phyloP scores from a whole-genome alignment of 2,329 filamentous ascomycete genomes.

The Mariannaea elegans region DNA sequence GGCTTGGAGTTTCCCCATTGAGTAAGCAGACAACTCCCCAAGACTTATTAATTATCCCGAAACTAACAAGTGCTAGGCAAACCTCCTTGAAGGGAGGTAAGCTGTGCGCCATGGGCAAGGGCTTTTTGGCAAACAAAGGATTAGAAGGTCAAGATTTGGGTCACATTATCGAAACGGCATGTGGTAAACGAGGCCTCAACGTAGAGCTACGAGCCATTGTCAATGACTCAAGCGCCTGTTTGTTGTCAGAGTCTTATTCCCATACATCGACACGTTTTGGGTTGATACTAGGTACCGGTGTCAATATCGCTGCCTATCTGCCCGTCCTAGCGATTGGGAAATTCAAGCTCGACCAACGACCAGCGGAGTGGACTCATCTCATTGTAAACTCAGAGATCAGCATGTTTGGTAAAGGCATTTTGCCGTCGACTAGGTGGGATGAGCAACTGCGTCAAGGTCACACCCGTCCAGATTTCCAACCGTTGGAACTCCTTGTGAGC shows the following conservation, averaged over 20 bases:
- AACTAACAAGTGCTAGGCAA: conserved; percentile 59
- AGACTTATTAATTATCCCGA: conserved; percentile 2
- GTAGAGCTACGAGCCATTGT: conserved; percentile 68
- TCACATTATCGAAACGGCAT: conserved; percentile 64
- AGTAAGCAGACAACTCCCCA: conserved; percentile 57
- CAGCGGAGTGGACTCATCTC: conserved; percentile 67
- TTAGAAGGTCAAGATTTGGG: conserved; percentile 68
- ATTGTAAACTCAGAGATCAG: conserved; percentile 74
- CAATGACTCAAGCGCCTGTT: conserved; percentile 73
- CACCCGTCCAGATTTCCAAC: conserved; percentile 67
- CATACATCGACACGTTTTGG: conserved; percentile 68
- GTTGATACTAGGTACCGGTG: conserved; percentile 73
- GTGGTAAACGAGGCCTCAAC: conserved; percentile 58
- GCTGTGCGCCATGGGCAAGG: conserved; percentile 72
- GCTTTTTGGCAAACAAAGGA: conserved; percentile 67
- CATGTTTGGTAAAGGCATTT: conserved; percentile 69
- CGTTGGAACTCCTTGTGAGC: conserved; percentile 69
- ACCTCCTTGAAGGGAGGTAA: conserved; percentile 68
- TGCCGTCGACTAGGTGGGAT: conserved; percentile 72
- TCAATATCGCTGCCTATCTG: conserved; percentile 72
- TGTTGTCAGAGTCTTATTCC: conserved; percentile 70
- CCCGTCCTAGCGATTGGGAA: conserved; percentile 64
- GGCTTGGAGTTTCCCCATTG: conserved; percentile 76
- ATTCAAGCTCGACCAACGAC: conserved; percentile 65
- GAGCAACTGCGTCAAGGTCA: conserved; percentile 60